A percentile compares a stretch with the other conserved stretches of the same genome.
Conservation (phyloP, 2,329 filamentous ascomycete species). For the Pseudogymnoascus verrucosus region DNA sequence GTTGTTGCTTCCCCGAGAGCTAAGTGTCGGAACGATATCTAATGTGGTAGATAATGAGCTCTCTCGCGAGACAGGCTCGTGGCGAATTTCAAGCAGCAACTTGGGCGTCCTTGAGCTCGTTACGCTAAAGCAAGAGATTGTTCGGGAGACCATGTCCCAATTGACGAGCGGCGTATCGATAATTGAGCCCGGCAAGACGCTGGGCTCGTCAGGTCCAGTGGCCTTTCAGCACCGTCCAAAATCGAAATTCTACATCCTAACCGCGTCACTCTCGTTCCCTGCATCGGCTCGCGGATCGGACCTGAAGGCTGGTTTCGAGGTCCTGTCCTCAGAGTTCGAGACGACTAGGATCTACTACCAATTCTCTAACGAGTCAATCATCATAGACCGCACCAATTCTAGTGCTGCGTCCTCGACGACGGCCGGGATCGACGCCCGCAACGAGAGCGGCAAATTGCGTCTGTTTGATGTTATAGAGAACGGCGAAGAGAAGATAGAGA, state of each 20-base stretch:
- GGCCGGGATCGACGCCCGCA: conserved; percentile 29
- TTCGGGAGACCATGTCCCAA: conserved; percentile 29
- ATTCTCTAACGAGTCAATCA: conserved; percentile 36
- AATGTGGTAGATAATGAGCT: conserved; percentile 36
- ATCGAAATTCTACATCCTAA: conserved; percentile 35
- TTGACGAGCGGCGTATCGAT: conserved; percentile 20
- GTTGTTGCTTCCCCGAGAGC: conserved; percentile 35
- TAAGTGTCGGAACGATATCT: conserved; percentile 33
- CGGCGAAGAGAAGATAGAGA: conserved; percentile 28
- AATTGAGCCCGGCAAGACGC: neutral
- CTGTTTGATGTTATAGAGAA: conserved; percentile 25
- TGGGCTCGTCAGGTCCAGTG: neutral
- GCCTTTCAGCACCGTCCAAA: conserved; percentile 19
- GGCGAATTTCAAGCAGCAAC: conserved; percentile 28
- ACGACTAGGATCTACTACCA: conserved; percentile 37
- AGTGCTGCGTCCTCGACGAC: conserved; percentile 34
- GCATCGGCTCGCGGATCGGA: conserved; percentile 27
- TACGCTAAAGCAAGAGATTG: conserved; percentile 33
- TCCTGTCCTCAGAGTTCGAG: conserved; percentile 33
- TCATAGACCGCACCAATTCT: conserved; percentile 34
- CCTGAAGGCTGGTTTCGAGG: conserved; percentile 34
- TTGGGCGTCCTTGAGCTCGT: conserved; percentile 30
- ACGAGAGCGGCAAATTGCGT: neutral
- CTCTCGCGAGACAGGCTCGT: conserved; percentile 31
- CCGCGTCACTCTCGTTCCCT: conserved; percentile 31